Conservation (phyloP, 345 rosid species). For the Arabidopsis suecica region DNA sequence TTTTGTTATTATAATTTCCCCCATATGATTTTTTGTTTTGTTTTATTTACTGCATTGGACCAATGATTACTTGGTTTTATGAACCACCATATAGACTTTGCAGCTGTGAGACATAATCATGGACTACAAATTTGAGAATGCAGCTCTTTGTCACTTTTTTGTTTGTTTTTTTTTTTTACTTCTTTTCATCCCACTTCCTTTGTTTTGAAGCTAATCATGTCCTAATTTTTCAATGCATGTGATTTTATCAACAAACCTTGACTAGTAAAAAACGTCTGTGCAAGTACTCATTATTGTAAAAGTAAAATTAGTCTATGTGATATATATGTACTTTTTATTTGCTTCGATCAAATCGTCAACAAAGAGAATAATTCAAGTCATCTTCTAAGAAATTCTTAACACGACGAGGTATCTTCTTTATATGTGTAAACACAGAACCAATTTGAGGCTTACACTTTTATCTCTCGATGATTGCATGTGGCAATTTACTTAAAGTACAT, state of each 20-base stretch:
- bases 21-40: not conserved
- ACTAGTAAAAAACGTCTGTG: conserved; percentile 24
- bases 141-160: conserved; percentile 32
- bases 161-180: conserved; percentile 3
- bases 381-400: conserved; percentile 21
- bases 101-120: conserved; percentile 37
- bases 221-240: conserved; percentile 42
- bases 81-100: conserved; percentile 35
- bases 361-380: conserved; percentile 18
- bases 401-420: not conserved
- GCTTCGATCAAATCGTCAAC: conserved; percentile 24
- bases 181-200: conserved; percentile 31
- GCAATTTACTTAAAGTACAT: conserved; percentile 7
- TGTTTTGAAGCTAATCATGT: conserved; percentile 32
- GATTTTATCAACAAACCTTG: conserved; percentile 39
- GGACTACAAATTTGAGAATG: conserved; percentile 24
- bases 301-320: conserved; percentile 1
- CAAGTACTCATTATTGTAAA: conserved; percentile 23
- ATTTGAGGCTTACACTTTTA: conserved; percentile 8
- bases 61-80: conserved; percentile 36
- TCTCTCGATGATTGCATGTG: conserved; percentile 19
- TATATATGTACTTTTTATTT: conserved; percentile 15
- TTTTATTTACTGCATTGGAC: conserved; percentile 17
- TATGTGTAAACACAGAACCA: not conserved
- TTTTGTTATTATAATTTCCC: not conserved